Evolutionary conservation across 2,329 filamentous ascomycete species (phyloP), one percentile per base, ranked within the genome.

Genomic region (Leptodontidium sp.): DNA sequence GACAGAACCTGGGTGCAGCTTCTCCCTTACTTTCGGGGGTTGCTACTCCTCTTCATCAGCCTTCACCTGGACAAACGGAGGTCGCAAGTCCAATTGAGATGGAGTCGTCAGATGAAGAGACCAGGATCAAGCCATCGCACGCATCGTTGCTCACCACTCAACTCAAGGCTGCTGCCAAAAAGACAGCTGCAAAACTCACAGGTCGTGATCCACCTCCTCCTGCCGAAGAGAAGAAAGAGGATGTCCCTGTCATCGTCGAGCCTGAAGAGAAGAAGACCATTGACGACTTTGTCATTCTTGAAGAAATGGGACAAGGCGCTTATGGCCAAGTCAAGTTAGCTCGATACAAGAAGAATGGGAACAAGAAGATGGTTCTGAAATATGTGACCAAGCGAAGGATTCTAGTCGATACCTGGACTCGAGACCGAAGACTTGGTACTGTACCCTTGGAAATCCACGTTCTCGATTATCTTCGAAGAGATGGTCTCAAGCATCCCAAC

Each of bases 311-410:
- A 4, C 94, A 98, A 81, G 96, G 96, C 50, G 96, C 96, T 1
- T 99, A 99, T 78, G 96, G 96, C 1, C 95, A 99, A 81, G 96
- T 99, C 68, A 99, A 99, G 80, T 86, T 99, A 59, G 95, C 93
- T 64, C 89, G 94, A 38, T 92, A 96, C 82, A 97, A 94, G 82
- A 89, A 90, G 75, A 88, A 87, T 63, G 88, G 84, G 29, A 84
- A 88, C 64, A 92, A 91, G 78, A 97, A 97, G 80, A 92, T 97
- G 71, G 95, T 99, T 24, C 87, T 99, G 77, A 99, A 99, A 80
- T 99, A 97, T 79, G 96, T 99, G 61, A 98, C 96, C 5, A 99
- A 99, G 82, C 90, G 93, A 68, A 92, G 95, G 55, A 99, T 99
- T 79, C 86, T 99, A 15, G 95, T 99, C 70, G 96, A 99, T 81